These are phyloP conservation scores for Cornus florida DNA, from an alignment of 148 eudicot species.

Conservation along the genomic window DNA sequence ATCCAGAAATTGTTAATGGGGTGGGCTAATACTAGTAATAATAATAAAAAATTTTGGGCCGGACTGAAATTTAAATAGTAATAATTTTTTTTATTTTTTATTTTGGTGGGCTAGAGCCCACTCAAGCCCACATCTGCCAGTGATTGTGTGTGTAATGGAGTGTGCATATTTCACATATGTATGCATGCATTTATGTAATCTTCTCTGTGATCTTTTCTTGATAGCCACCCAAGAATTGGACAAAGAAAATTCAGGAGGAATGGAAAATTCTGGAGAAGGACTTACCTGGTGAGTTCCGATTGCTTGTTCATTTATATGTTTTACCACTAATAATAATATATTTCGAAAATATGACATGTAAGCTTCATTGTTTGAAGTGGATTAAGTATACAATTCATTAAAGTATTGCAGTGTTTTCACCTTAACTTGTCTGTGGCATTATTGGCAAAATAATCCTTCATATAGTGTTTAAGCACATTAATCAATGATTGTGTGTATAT, in stretches of 20 bases:
- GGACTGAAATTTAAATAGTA: too few relatives aligned
- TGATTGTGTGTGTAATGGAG: not conserved
- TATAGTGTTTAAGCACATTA: too few relatives aligned
- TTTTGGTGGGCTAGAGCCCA: too few relatives aligned
- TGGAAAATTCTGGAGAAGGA: constrained; percentile 77
- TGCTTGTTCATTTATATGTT: constrained; percentile 4
- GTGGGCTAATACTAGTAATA: too few relatives aligned
- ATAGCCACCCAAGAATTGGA: constrained; percentile 64
- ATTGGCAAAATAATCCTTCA: not conserved
- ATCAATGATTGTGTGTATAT: not conserved
- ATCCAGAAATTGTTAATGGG: too few relatives aligned
- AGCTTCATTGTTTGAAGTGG: constrained; percentile 3
- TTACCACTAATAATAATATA: not conserved
- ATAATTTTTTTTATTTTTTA: too few relatives aligned
- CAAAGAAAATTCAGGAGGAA: constrained; percentile 79
- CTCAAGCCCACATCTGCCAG: too few relatives aligned
- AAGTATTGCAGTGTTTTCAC: not conserved
- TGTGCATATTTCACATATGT: not conserved
- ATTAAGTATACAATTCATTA: not conserved
- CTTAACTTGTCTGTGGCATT: not conserved
- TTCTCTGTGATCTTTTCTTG: constrained; percentile 12
- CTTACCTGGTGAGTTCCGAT: constrained; percentile 59
- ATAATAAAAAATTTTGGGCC: too few relatives aligned
- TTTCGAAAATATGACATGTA: not conserved
- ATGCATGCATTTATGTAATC: not conserved